phyloP scores from a whole-genome alignment of 305 asterid species.

The Nicotiana rustica region DNA sequence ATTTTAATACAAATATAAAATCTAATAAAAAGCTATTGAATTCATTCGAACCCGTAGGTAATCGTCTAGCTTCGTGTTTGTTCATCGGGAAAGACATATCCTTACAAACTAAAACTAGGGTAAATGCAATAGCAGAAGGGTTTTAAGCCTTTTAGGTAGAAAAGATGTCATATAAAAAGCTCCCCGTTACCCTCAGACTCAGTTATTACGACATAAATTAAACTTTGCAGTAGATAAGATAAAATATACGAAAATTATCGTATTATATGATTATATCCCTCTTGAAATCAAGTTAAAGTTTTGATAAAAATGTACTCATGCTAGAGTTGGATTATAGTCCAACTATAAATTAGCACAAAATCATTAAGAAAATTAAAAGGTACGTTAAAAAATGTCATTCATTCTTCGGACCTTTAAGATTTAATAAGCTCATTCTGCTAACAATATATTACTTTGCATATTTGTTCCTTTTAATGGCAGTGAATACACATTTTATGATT shows the following conservation, averaged over 20 bases:
- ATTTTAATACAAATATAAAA: too few species aligned
- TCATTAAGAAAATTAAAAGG: background rate
- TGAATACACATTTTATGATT: background rate
- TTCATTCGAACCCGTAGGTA: too few species aligned
- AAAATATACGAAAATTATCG: background rate
- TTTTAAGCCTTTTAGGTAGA: too few species aligned
- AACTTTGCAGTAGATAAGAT: background rate
- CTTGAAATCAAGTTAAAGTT: background rate
- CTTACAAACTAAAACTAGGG: too few species aligned
- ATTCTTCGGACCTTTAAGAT: background rate
- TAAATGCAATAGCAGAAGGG: too few species aligned
- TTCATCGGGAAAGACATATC: too few species aligned
- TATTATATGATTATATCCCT: background rate
- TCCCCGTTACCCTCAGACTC: too few species aligned
- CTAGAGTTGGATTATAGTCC: background rate
- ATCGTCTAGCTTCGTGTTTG: too few species aligned
- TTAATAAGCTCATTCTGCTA: slow-evolving; percentile 13
- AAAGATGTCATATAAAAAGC: too few species aligned
- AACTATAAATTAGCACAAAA: background rate
- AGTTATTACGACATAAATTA: background rate
- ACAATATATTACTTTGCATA: slow-evolving; percentile 23
- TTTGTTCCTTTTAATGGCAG: background rate
- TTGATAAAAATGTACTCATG: background rate
- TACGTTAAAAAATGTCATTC: background rate
- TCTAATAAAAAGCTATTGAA: too few species aligned